phyloP scores from a whole-genome alignment of 2,329 filamentous ascomycete species.

The Aspergillus felis region DNA sequence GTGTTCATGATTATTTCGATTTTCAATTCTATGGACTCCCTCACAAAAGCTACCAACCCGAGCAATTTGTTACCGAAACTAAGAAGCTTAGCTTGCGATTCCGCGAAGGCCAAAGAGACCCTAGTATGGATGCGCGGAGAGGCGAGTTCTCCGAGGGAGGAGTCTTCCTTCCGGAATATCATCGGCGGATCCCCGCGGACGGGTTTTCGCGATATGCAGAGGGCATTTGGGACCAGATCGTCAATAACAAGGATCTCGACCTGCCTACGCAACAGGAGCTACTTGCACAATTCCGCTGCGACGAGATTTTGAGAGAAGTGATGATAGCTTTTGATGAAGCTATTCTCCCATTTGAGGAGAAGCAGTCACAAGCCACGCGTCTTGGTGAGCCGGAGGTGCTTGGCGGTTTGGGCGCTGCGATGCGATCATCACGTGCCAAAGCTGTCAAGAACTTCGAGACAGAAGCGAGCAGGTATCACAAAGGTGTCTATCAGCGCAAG shows the following conservation, averaged over 20 bases:
- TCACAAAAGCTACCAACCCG: slow-evolving; percentile 93
- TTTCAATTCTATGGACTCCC: slow-evolving; percentile 94
- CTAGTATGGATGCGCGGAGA: slow-evolving; percentile 56
- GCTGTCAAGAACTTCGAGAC: slow-evolving; percentile 81
- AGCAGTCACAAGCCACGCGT: slow-evolving; percentile 70
- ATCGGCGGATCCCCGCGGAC: slow-evolving; percentile 91
- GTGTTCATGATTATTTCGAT: slow-evolving; percentile 96
- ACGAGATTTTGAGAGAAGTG: slow-evolving; percentile 91
- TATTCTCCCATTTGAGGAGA: slow-evolving; percentile 80
- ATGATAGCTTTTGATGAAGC: slow-evolving; percentile 75
- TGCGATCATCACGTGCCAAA: slow-evolving; percentile 67
- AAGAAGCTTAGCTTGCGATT: slow-evolving; percentile 77
- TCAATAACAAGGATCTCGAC: slow-evolving; percentile 97
- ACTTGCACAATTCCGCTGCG: slow-evolving; percentile 93
- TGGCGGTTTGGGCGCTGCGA: slow-evolving; percentile 67
- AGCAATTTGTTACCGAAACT: slow-evolving; percentile 81
- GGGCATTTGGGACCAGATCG: slow-evolving; percentile 97
- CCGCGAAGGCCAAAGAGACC: slow-evolving; percentile 71
- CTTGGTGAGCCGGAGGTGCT: slow-evolving; percentile 72
- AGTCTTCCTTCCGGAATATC: slow-evolving; percentile 89
- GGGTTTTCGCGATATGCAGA: slow-evolving; percentile 93
- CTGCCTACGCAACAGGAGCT: slow-evolving; percentile 95
- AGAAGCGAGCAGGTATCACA: slow-evolving; percentile 92
- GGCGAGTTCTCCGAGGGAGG: slow-evolving; percentile 73
- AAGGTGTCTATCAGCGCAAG: slow-evolving; percentile 87